Percentiles rank a stretch among this genome's conserved stretches.
Evolutionary conservation across 2,329 filamentous ascomycete genomes (phyloP).

Genomic region (Colletotrichum sp.): DNA sequence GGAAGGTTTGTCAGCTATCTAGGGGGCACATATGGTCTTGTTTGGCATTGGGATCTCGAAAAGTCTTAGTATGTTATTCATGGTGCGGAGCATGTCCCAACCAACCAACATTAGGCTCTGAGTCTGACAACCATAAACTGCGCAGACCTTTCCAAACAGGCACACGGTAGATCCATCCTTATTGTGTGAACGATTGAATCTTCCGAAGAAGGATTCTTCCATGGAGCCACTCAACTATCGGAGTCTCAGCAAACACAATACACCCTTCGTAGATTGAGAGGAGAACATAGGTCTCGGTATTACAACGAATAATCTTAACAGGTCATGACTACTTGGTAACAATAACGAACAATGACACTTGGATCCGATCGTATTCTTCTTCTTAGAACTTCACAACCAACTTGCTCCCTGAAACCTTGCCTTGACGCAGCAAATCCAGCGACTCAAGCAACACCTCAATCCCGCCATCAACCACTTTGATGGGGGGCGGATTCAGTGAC

Average conservation of each 20-base stretch:
- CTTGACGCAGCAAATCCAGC: constrained; percentile 23
- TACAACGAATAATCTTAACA: neutral
- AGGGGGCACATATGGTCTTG: neutral
- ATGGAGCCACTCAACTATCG: neutral
- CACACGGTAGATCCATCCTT: fast-evolving
- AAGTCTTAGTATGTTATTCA: neutral
- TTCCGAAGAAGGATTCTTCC: neutral
- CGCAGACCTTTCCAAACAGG: neutral
- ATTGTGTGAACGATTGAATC: neutral
- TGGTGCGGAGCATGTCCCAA: neutral
- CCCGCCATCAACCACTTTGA: constrained; percentile 15
- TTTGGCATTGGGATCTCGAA: neutral
- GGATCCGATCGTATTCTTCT: neutral
- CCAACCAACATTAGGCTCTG: neutral
- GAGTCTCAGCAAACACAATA: neutral
- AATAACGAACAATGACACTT: neutral
- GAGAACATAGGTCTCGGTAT: neutral
- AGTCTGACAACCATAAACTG: neutral
- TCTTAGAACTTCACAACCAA: constrained; percentile 20
- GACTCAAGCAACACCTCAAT: constrained; percentile 20
- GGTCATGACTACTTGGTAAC: neutral
- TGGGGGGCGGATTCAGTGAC: constrained; percentile 24
- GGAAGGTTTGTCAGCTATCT: neutral
- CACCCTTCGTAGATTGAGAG: neutral
- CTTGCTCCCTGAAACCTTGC: constrained; percentile 27